phyloP scores from a whole-genome alignment of 1,139 yeast genomes.

The Hyphopichia burtonii region DNA sequence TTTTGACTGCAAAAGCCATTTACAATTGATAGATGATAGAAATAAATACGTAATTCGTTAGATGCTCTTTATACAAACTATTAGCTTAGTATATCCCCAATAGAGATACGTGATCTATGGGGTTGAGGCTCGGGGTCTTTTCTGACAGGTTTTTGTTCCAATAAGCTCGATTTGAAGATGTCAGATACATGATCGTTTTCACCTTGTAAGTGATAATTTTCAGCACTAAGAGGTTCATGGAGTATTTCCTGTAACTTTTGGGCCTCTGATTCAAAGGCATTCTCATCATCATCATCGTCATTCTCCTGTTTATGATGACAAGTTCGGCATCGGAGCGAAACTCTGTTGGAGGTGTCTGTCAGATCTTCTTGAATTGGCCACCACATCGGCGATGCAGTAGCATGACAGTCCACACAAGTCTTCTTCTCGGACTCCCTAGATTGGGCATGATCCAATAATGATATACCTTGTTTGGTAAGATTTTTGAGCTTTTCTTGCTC shows the following conservation, averaged over 20 bases:
- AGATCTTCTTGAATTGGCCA: slow-evolving; percentile 18
- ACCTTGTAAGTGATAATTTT: slow-evolving; percentile 30
- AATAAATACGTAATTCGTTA: background rate
- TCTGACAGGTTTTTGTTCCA: background rate
- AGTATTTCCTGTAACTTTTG: slow-evolving; percentile 21
- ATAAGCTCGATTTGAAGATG: slow-evolving; percentile 9
- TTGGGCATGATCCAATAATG: slow-evolving; percentile 7
- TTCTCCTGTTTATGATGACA: slow-evolving; percentile 25
- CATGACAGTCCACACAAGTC: slow-evolving; percentile 23
- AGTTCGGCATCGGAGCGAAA: slow-evolving; percentile 25
- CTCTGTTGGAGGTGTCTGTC: background rate
- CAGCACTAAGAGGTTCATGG: slow-evolving; percentile 33
- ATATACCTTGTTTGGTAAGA: slow-evolving; percentile 2
- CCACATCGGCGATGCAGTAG: slow-evolving; percentile 41
- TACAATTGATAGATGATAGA: too few relatives aligned
- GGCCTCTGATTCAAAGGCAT: slow-evolving; percentile 5
- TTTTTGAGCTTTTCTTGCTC: slow-evolving; percentile 8
- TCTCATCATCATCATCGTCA: slow-evolving; percentile 8
- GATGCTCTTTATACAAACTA: background rate
- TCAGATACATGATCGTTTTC: slow-evolving; percentile 24
- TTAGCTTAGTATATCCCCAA: slow-evolving; percentile 22
- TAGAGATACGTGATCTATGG: slow-evolving; percentile 19
- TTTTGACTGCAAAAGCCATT: too few relatives aligned
- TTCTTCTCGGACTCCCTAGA: background rate
- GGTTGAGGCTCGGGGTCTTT: slow-evolving; percentile 9